These are phyloP conservation scores for Beauveria asiatica DNA, from an alignment of 2,329 filamentous ascomycete species.

Conservation along the genomic window DNA sequence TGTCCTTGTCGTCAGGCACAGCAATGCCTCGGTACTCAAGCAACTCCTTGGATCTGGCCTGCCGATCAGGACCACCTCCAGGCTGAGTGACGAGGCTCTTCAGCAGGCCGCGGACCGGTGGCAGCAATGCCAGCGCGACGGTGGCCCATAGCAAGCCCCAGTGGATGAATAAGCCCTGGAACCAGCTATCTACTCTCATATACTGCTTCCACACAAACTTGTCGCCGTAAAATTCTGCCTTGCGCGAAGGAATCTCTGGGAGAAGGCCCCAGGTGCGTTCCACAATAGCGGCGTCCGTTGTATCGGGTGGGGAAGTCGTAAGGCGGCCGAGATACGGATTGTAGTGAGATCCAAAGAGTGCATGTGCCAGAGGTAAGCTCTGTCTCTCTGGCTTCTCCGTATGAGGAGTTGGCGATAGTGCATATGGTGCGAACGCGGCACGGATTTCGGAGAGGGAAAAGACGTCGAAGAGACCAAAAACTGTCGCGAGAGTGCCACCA, in stretches of 20 bases:
- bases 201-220: conserved; percentile 52
- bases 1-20: conserved; percentile 45
- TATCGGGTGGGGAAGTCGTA: conserved; percentile 42
- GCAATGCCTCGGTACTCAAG: conserved; percentile 58
- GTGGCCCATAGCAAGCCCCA: conserved; percentile 35
- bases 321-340: conserved; percentile 46
- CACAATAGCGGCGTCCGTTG: conserved; percentile 45
- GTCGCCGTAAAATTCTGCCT: conserved; percentile 47
- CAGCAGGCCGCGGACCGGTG: conserved; percentile 37
- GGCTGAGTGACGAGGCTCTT: conserved; percentile 40
- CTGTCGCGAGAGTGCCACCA: conserved; percentile 61
- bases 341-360: conserved; percentile 39
- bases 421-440: conserved; percentile 41
- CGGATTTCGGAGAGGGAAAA: conserved; percentile 41
- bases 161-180: conserved; percentile 43
- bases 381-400: conserved; percentile 22
- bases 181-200: conserved; percentile 39
- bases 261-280: conserved; percentile 56
- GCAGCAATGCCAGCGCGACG: conserved; percentile 34
- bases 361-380: conserved; percentile 31
- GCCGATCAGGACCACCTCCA: conserved; percentile 44
- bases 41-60: conserved; percentile 48
- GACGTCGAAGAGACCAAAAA: conserved; percentile 49
- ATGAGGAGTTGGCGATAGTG: conserved; percentile 48
- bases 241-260: conserved; percentile 33